A percentile compares a stretch with the other conserved stretches of the same genome.
Conservation (phyloP, 2,329 filamentous ascomycete genomes). For the Ilyonectria robusta region DNA sequence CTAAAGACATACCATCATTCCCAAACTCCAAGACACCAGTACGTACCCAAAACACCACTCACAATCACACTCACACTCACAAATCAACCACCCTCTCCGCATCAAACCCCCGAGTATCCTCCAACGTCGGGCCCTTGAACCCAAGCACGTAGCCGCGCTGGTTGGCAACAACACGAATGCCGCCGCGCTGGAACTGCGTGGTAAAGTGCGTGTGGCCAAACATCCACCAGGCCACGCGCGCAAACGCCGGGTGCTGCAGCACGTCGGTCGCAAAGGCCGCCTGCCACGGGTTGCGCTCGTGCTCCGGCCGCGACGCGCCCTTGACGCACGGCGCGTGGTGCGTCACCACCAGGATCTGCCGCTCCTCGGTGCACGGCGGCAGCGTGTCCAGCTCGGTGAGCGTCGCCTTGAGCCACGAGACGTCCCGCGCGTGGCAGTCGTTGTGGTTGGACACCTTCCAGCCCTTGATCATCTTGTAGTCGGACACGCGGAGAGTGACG, state of each 20-base stretch:
- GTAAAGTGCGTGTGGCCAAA: conserved; percentile 67
- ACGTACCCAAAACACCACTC: too few relatives aligned
- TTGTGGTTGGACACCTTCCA: conserved; percentile 69
- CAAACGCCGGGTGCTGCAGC: conserved; percentile 48
- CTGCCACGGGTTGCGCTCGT: conserved; percentile 61
- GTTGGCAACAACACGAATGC: conserved; percentile 59
- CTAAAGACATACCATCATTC: not conserved
- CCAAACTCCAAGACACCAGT: not conserved
- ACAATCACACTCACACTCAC: conserved; percentile 14
- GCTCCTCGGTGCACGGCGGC: conserved; percentile 23
- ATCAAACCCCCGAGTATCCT: conserved; percentile 44
- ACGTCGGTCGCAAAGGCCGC: conserved; percentile 68
- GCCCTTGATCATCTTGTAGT: conserved; percentile 66
- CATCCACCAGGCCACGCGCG: conserved; percentile 57
- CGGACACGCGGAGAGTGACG: conserved; percentile 62
- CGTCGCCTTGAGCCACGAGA: conserved; percentile 63
- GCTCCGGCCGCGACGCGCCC: conserved; percentile 63
- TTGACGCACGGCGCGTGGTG: conserved; percentile 70
- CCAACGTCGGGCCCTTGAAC: conserved; percentile 40
- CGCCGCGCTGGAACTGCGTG: conserved; percentile 51
- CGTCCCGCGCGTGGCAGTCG: conserved; percentile 60
- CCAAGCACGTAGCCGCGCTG: conserved; percentile 60
- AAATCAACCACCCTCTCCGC: conserved; percentile 42
- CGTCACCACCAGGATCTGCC: conserved; percentile 64
- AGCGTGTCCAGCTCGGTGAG: conserved; percentile 47